Conservation (phyloP, 2,329 filamentous ascomycete genomes). For the Cytospora mali region DNA sequence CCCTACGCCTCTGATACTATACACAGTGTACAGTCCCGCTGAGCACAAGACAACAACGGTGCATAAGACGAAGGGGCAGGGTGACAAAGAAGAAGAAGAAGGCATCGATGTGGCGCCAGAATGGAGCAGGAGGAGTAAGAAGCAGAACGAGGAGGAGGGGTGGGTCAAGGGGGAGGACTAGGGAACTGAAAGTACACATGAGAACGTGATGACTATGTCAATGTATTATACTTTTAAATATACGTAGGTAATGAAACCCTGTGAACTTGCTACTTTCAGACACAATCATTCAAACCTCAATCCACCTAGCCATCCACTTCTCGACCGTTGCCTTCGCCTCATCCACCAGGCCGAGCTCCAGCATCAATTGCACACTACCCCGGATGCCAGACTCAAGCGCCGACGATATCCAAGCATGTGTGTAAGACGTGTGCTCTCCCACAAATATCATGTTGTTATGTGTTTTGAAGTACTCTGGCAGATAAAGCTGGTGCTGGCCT, state of each 20-base stretch:
- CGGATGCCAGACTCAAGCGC: constrained; percentile 69
- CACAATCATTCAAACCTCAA: constrained; percentile 51
- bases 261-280: no score
- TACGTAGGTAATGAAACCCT: no score
- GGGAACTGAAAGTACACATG: not conserved
- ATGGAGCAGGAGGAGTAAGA: constrained; percentile 60
- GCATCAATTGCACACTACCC: constrained; percentile 64
- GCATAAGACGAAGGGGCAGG: constrained; percentile 65
- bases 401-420: constrained; percentile 70
- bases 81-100: constrained; percentile 63
- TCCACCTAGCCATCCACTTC: constrained; percentile 72
- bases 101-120: constrained; percentile 62
- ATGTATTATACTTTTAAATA: no score
- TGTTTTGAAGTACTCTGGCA: constrained; percentile 73
- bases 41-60: constrained; percentile 63
- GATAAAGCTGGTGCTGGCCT: constrained; percentile 69
- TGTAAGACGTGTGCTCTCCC: constrained; percentile 71
- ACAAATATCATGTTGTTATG: constrained; percentile 70
- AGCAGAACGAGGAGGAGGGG: constrained; percentile 55
- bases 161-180: constrained; percentile 41
- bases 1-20: constrained; percentile 59
- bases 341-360: constrained; percentile 68
- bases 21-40: constrained; percentile 65
- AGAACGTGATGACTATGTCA: no score
- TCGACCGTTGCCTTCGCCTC: constrained; percentile 67